phyloP scores from a whole-genome alignment of 306 rosid species.

The Trifolium subterraneum region DNA sequence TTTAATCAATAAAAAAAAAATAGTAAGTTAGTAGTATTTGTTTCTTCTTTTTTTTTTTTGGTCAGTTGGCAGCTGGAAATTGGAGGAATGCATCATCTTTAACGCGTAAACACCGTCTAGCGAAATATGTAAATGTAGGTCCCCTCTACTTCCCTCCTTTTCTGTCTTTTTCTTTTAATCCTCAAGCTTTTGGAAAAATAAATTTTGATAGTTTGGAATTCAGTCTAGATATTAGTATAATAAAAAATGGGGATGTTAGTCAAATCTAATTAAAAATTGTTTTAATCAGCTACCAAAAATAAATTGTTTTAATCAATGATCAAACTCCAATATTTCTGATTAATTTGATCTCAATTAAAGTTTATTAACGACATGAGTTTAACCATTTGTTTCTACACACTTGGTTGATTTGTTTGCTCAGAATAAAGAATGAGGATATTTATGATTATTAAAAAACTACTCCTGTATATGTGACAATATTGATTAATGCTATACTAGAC shows the following conservation, averaged over 20 bases:
- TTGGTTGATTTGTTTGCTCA: background rate
- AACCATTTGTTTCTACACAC: too few species aligned
- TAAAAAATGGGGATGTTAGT: too few species aligned
- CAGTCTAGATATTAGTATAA: too few species aligned
- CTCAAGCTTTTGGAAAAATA: background rate
- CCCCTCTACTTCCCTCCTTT: slow-evolving; percentile 36
- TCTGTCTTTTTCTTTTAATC: background rate
- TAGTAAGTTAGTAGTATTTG: background rate
- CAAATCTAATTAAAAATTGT: background rate
- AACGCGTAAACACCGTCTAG: slow-evolving; percentile 65
- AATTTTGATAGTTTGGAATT: background rate
- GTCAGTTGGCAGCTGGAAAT: slow-evolving; percentile 45
- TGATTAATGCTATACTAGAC: too few species aligned
- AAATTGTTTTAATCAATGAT: background rate
- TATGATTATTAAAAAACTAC: too few species aligned
- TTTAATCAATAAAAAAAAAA: background rate
- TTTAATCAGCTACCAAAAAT: background rate
- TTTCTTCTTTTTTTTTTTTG: slow-evolving; percentile 9
- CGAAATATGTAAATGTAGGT: slow-evolving; percentile 40
- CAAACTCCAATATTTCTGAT: background rate
- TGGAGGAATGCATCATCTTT: slow-evolving; percentile 42
- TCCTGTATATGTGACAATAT: too few species aligned
- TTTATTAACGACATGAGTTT: background rate
- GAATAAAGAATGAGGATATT: too few species aligned
- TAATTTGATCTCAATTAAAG: background rate